Conservation (phyloP, 1,139 yeast genomes). For the Neolecta irregularis region DNA sequence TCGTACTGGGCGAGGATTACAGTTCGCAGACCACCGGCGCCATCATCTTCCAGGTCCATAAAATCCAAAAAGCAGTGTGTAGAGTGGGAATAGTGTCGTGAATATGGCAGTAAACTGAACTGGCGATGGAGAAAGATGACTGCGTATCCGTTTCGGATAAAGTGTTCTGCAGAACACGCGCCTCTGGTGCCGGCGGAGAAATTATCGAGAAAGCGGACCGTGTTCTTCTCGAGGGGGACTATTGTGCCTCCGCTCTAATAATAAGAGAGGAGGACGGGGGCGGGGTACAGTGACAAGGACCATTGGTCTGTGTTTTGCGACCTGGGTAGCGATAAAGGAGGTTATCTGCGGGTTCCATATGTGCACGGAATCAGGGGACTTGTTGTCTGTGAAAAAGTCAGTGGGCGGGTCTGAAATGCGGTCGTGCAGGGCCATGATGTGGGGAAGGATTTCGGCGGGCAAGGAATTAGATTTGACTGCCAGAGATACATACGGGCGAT, state of each 20-base stretch:
- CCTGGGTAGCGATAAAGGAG: slow-evolving; percentile 6
- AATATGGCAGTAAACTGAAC: slow-evolving; percentile 77
- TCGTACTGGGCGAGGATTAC: slow-evolving; percentile 44
- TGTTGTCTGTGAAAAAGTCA: slow-evolving; percentile 18
- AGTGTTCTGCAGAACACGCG: slow-evolving; percentile 87
- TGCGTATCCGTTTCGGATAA: slow-evolving; percentile 70
- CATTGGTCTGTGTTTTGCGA: slow-evolving; percentile 6
- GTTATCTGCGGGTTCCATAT: no score
- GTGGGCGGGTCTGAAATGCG: no score
- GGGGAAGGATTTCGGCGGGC: no score
- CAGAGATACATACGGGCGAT: no score
- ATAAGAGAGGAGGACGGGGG: no score
- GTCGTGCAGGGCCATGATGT: no score
- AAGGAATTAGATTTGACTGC: no score
- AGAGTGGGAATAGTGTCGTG: slow-evolving; percentile 69
- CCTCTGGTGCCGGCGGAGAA: slow-evolving; percentile 98
- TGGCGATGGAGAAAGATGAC: slow-evolving; percentile 87
- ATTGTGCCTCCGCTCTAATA: slow-evolving; percentile 92
- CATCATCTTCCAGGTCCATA: slow-evolving; percentile 30
- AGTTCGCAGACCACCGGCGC: slow-evolving; percentile 13
- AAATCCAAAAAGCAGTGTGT: slow-evolving; percentile 77
- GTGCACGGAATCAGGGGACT: no score
- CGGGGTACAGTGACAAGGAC: slow-evolving; percentile 12
- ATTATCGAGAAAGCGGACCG: slow-evolving; percentile 90
- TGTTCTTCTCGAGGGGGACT: slow-evolving; percentile 90